These are phyloP conservation scores for Hypoxylon rubiginosum DNA, from an alignment of 2,329 filamentous ascomycete species.

Conservation along the genomic window DNA sequence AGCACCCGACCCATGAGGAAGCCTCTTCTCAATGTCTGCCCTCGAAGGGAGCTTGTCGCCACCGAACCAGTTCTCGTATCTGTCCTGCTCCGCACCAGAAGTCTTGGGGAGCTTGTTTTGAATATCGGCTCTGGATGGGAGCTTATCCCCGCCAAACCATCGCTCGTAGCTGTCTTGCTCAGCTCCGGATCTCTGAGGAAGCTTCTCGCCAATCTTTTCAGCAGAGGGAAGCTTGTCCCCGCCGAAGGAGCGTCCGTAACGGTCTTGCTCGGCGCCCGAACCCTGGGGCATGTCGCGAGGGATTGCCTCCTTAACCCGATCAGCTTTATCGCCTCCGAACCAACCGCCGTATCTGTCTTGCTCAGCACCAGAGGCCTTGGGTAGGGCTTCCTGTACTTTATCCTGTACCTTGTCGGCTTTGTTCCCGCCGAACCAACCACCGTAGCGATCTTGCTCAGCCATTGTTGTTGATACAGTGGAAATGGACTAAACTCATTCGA, in stretches of 20 bases:
- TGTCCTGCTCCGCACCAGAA: conserved; percentile 41
- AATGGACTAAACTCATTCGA: conserved; percentile 7
- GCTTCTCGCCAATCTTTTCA: conserved; percentile 7
- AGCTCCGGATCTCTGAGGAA: conserved; percentile 38
- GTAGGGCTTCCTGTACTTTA: conserved; percentile 35
- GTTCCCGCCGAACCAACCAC: conserved; percentile 40
- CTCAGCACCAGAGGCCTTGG: conserved; percentile 40
- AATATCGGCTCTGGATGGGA: conserved; percentile 36
- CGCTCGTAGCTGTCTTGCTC: conserved; percentile 45
- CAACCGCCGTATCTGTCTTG: conserved; percentile 44
- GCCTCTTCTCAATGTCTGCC: conserved; percentile 34
- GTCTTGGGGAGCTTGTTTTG: conserved; percentile 36
- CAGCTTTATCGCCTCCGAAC: conserved; percentile 40
- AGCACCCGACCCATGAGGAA: conserved; percentile 39
- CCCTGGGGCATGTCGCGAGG: conserved; percentile 32
- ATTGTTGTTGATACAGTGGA: conserved; percentile 30
- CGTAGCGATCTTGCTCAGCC: conserved; percentile 46
- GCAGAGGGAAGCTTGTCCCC: conserved; percentile 36
- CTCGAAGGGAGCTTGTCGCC: conserved; percentile 39
- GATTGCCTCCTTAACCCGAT: conserved; percentile 32
- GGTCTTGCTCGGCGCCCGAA: conserved; percentile 46
- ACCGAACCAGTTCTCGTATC: conserved; percentile 45
- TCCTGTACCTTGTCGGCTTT: conserved; percentile 39
- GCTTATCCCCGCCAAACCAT: conserved; percentile 43
- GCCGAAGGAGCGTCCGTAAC: conserved; percentile 43